These are phyloP conservation scores for Xylariaceae sp. DNA, from an alignment of 2,329 filamentous ascomycete genomes.

Conservation along the genomic window DNA sequence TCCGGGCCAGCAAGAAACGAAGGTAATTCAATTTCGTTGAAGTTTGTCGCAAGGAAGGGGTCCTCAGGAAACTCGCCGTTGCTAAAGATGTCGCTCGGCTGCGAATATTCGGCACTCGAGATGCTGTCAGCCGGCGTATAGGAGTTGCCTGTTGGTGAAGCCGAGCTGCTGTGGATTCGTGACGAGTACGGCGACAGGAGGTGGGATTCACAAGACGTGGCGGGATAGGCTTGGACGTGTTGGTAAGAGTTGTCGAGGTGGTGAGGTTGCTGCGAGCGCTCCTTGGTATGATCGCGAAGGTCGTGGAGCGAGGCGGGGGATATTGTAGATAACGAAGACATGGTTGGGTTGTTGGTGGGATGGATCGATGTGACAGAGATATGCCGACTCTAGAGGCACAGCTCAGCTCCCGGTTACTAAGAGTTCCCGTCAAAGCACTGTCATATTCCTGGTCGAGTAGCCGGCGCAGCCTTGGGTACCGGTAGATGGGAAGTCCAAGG, in stretches of 20 bases:
- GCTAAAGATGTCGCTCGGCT: slow-evolving; percentile 36
- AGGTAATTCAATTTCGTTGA: slow-evolving; percentile 33
- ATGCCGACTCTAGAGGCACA: slow-evolving; percentile 22
- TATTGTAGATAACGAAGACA: slow-evolving; percentile 38
- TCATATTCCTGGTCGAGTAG: slow-evolving; percentile 16
- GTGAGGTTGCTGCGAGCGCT: slow-evolving; percentile 24
- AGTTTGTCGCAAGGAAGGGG: slow-evolving; percentile 44
- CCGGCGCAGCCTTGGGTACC: slow-evolving; percentile 5
- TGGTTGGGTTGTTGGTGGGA: slow-evolving; percentile 24
- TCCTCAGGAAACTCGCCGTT: slow-evolving; percentile 39
- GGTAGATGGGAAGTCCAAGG: slow-evolving; percentile 2
- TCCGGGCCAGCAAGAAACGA: slow-evolving; percentile 35
- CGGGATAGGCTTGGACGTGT: slow-evolving; percentile 20
- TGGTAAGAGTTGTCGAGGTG: slow-evolving; percentile 19
- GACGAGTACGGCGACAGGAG: slow-evolving; percentile 38
- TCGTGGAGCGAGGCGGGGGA: slow-evolving; percentile 33
- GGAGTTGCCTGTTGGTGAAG: slow-evolving; percentile 31
- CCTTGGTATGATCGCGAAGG: slow-evolving; percentile 22
- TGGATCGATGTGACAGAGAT: slow-evolving; percentile 21
- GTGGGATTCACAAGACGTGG: slow-evolving; percentile 28
- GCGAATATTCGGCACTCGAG: slow-evolving; percentile 39
- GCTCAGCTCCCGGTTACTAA: slow-evolving; percentile 15
- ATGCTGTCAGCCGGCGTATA: slow-evolving; percentile 44
- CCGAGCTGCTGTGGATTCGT: slow-evolving; percentile 30
- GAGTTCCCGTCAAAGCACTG: slow-evolving; percentile 15